Evolutionary conservation across 345 rosid genomes (phyloP).

Genomic region (Isatis tinctoria): DNA sequence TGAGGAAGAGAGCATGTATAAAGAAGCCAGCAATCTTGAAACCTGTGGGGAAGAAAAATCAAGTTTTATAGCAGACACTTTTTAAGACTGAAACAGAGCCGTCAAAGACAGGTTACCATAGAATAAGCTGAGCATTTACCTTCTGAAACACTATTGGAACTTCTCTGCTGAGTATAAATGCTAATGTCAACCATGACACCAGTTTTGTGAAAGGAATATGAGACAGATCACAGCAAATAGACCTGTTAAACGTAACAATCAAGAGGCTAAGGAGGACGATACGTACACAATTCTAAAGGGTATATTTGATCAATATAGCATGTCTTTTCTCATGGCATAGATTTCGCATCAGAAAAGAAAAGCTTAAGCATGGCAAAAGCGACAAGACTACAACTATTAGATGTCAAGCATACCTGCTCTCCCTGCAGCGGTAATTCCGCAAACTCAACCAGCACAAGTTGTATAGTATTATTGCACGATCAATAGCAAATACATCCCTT

Average conservation of each 20-base stretch:
- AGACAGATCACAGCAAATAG: slow-evolving; percentile 55
- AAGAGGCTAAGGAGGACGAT: slow-evolving; percentile 11
- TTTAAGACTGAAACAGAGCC: slow-evolving; percentile 8
- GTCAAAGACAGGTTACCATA: neutral
- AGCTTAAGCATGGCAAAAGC: neutral
- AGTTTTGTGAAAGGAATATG: slow-evolving; percentile 44
- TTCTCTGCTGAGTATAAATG: slow-evolving; percentile 79
- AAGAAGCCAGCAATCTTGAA: slow-evolving; percentile 66
- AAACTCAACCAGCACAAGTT: slow-evolving; percentile 58
- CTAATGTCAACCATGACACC: slow-evolving; percentile 65
- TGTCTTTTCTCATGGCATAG: slow-evolving; percentile 1
- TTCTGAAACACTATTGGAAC: slow-evolving; percentile 68
- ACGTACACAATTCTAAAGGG: neutral
- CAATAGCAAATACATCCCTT: slow-evolving; percentile 60
- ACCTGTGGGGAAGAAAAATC: slow-evolving; percentile 44
- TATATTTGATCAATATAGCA: slow-evolving; percentile 16
- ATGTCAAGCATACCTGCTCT: slow-evolving; percentile 48
- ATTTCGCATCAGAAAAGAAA: slow-evolving; percentile 4
- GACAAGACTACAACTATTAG: neutral
- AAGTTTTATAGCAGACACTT: slow-evolving; percentile 4
- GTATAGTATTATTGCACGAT: slow-evolving; percentile 66
- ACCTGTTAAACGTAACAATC: slow-evolving; percentile 44
- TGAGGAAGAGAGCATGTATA: slow-evolving; percentile 59
- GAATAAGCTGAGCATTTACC: slow-evolving; percentile 42
- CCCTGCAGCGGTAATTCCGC: slow-evolving; percentile 45